Percentiles rank a stretch among this genome's conserved stretches.
Evolutionary conservation across 306 rosid genomes (phyloP).

Genomic region (Castanea mollissima): DNA sequence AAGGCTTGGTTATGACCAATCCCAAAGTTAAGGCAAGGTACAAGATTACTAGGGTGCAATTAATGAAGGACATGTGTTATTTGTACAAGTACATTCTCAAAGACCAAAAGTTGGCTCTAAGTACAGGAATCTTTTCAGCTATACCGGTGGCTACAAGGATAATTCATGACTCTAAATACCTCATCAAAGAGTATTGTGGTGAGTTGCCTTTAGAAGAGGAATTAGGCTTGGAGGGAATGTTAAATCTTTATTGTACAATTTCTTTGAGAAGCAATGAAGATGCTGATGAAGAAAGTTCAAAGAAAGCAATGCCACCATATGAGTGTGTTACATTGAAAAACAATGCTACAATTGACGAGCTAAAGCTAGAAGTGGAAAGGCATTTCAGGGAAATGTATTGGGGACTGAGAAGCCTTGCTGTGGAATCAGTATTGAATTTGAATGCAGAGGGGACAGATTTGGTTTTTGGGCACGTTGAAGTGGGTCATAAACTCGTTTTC

Average conservation of each 20-base stretch:
- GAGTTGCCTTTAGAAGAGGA: slow-evolving; percentile 40
- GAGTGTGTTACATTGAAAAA: slow-evolving; percentile 58
- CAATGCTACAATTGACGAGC: slow-evolving; percentile 54
- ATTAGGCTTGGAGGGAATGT: slow-evolving; percentile 42
- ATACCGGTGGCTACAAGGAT: slow-evolving; percentile 64
- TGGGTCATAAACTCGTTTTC: slow-evolving; percentile 57
- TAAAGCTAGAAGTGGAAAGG: slow-evolving; percentile 66
- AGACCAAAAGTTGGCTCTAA: slow-evolving; percentile 40
- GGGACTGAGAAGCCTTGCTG: slow-evolving; percentile 61
- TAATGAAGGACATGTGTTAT: slow-evolving; percentile 64
- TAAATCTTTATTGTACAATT: slow-evolving; percentile 49
- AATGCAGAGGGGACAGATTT: slow-evolving; percentile 45
- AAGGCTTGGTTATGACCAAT: slow-evolving; percentile 28
- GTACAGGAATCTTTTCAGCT: slow-evolving; percentile 46
- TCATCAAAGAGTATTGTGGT: slow-evolving; percentile 50
- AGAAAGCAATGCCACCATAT: slow-evolving; percentile 44
- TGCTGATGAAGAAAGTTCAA: neutral
- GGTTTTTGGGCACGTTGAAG: slow-evolving; percentile 53
- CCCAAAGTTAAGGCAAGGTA: slow-evolving; percentile 36
- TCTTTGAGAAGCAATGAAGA: slow-evolving; percentile 30
- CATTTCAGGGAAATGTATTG: slow-evolving; percentile 70
- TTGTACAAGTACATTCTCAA: slow-evolving; percentile 56
- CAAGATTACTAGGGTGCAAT: slow-evolving; percentile 58
- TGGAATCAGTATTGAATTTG: slow-evolving; percentile 45
- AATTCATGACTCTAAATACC: slow-evolving; percentile 67